These are phyloP conservation scores for Xylaria castorea DNA, from an alignment of 495 filamentous ascomycete genomes.

Conservation along the genomic window DNA sequence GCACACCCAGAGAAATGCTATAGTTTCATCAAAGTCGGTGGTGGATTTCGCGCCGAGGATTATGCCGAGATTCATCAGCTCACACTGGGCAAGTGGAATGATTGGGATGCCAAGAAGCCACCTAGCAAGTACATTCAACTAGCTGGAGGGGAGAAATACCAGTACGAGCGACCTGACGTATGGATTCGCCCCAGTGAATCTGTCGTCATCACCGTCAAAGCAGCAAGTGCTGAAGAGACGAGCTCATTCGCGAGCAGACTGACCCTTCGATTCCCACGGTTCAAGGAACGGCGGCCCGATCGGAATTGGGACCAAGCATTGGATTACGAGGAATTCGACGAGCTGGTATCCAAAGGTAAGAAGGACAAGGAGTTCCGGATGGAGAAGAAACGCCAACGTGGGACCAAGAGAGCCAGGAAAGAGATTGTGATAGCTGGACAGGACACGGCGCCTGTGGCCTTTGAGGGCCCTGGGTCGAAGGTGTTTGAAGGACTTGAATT, in stretches of 20 bases:
- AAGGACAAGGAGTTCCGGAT: constrained; percentile 77
- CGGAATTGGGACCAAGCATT: constrained; percentile 84
- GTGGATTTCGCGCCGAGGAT: constrained; percentile 85
- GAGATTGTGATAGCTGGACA: constrained; percentile 77
- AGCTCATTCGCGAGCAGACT: constrained; percentile 78
- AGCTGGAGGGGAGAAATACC: constrained; percentile 71
- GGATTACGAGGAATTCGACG: constrained; percentile 75
- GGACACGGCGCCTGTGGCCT: constrained; percentile 55
- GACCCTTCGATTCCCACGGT: constrained; percentile 91
- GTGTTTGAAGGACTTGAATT: constrained; percentile 80
- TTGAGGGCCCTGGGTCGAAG: constrained; percentile 55
- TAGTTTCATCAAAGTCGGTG: constrained; percentile 96
- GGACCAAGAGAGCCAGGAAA: constrained; percentile 67
- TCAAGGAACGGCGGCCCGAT: constrained; percentile 81
- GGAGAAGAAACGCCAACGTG: constrained; percentile 72
- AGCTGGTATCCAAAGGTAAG: constrained; percentile 74
- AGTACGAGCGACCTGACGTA: constrained; percentile 83
- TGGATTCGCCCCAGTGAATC: constrained; percentile 94
- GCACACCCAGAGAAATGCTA: constrained; percentile 75
- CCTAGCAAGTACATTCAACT: constrained; percentile 83
- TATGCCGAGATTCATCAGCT: constrained; percentile 80
- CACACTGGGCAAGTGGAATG: constrained; percentile 89
- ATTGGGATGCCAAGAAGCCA: constrained; percentile 82
- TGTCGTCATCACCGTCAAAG: constrained; percentile 87
- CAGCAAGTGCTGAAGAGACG: constrained; percentile 75